Evolutionary conservation across 345 rosid species (phyloP), one percentile per base, ranked within the genome.

Genomic region (Eutrema heterophyllum): DNA sequence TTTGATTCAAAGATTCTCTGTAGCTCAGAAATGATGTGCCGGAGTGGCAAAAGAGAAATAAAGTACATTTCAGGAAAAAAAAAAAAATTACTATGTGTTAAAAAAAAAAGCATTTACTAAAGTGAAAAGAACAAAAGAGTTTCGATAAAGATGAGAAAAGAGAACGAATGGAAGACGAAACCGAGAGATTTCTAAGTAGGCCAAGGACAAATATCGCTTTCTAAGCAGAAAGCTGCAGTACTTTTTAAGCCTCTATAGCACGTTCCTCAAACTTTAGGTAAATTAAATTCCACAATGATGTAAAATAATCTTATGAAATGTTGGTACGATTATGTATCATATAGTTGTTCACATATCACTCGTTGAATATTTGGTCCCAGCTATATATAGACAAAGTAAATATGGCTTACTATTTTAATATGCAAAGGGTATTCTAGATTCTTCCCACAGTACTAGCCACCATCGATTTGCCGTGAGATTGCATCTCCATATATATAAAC

Each of bases 301-400:
- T 24, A 58, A 70, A 48, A 33, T 57, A 56, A 64, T 73, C 43
- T 49, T 36, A 6, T 59, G 55, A 67, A 61, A 75, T 59, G 38
- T 32, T 67, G 49, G 56, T 68, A 75, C 68, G 24, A 50, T 58
- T 67, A 51, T 75, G 15, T 75, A 68, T 68, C 69, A 75, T 61
- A 60, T 68, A 52, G 56, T 61, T 68, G 63, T 60, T 21, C 71
- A 51, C 68, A 68, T 68, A 75, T 60, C 35, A 68, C 55, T 51
- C 30, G 48, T 43, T 60, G 27, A 65, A 57, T 74, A 29, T 27
- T 13, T 66, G 72, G 78, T 43, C 52, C 65, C 72, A 46, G 43
- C 72, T 45, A 36, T 62, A 69, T 59, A 44, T 58, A 33, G 55
- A 63, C 59, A 33, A 52, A 10, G 55, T 67, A 36, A 9, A 36